Conservation (phyloP, 495 filamentous ascomycete species). For the Neurospora pannonica region DNA sequence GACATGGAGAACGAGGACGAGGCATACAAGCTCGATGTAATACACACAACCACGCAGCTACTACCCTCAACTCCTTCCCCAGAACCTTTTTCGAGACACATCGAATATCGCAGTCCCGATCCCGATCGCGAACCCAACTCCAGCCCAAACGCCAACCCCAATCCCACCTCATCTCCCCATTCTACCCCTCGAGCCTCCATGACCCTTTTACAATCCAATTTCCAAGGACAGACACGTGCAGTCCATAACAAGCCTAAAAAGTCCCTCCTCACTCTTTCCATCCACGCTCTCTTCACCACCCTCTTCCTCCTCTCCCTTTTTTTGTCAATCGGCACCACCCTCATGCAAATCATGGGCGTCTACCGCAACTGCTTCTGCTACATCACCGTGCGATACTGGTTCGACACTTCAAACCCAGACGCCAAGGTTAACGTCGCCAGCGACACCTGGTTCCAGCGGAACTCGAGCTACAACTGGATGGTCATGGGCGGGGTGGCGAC, state of each 20-base stretch:
- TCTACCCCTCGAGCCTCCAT: neutral
- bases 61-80: neutral
- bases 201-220: neutral
- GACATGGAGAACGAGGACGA: neutral
- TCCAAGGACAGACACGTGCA: neutral
- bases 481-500: neutral
- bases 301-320: neutral
- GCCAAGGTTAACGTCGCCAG: neutral
- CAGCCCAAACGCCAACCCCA: neutral
- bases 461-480: neutral
- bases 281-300: neutral
- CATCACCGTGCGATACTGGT: neutral
- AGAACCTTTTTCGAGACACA: neutral
- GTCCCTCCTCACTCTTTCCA: neutral
- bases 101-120: neutral
- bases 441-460: neutral
- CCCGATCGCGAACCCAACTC: neutral
- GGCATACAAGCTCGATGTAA: neutral
- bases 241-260: neutral
- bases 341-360: constrained; percentile 32
- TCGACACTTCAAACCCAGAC: neutral
- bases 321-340: constrained; percentile 17
- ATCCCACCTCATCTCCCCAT: neutral
- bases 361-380: constrained; percentile 29
- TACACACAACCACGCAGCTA: neutral